Conservation (phyloP, 345 rosid genomes). For the Anacardium occidentale region DNA sequence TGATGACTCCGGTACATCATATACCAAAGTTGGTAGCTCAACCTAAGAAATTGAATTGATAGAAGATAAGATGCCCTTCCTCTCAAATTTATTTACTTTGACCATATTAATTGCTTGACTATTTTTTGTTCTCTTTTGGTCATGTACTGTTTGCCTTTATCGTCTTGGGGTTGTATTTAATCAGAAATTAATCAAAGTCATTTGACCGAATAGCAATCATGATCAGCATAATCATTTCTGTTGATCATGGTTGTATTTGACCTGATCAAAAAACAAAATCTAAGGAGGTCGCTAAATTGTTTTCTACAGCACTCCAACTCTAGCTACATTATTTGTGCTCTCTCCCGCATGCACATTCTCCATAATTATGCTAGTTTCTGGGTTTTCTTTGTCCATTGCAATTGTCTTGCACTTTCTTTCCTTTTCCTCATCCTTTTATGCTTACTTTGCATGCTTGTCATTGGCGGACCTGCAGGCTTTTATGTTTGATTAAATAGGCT, state of each 20-base stretch:
- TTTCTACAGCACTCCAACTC: not conserved
- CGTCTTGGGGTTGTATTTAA: not conserved
- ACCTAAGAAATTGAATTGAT: not conserved
- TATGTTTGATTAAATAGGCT: not conserved
- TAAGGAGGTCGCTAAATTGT: not conserved
- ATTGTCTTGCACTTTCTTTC: not conserved
- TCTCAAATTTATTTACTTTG: not conserved
- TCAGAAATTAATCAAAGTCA: not conserved
- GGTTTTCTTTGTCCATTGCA: too few species aligned
- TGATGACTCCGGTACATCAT: not conserved
- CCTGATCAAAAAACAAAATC: not conserved
- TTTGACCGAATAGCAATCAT: not conserved
- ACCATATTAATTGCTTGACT: not conserved
- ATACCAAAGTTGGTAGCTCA: not conserved
- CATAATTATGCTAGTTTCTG: not conserved
- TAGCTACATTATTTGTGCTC: not conserved
- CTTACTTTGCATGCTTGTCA: not conserved
- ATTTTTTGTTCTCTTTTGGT: not conserved
- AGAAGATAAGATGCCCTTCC: not conserved
- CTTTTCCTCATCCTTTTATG: not conserved
- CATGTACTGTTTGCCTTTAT: not conserved
- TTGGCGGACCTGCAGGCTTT: not conserved
- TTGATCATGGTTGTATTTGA: too few species aligned
- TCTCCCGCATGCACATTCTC: slow-evolving; percentile 11
- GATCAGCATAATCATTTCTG: not conserved